These are phyloP conservation scores for Ehretia macrophylla DNA, from an alignment of 257 asterid species.

Conservation along the genomic window DNA sequence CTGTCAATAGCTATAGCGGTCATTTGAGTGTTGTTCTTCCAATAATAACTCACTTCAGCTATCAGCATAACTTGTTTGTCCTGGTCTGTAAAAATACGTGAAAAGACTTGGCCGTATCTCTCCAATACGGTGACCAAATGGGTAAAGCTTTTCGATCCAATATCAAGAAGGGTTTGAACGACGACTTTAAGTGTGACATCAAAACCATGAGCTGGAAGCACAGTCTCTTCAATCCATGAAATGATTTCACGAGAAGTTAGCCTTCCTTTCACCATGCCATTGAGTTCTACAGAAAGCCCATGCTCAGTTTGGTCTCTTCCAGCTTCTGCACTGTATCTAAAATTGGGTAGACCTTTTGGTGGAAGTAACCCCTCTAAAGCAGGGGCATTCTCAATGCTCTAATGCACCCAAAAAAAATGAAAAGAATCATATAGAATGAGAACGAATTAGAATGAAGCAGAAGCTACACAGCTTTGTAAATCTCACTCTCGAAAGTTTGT, in stretches of 20 bases:
- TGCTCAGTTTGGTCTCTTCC: conserved; percentile 57
- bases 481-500: too few species aligned
- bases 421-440: background rate
- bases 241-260: conserved; percentile 56
- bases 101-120: conserved; percentile 88
- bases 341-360: conserved; percentile 70
- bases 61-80: conserved; percentile 85
- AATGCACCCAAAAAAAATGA: conserved; percentile 4
- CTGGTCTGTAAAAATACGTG: conserved; percentile 76
- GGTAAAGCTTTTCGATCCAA: conserved; percentile 96
- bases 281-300: conserved; percentile 71
- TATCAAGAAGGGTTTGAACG: conserved; percentile 81
- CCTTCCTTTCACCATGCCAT: conserved; percentile 78
- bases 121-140: conserved; percentile 95
- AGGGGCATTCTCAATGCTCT: conserved; percentile 97
- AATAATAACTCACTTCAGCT: conserved; percentile 77
- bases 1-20: conserved; percentile 88
- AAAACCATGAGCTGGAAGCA: conserved; percentile 71
- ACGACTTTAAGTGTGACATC: conserved; percentile 74
- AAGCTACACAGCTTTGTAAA: too few species aligned
- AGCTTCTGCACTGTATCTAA: conserved; percentile 64
- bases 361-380: conserved; percentile 96
- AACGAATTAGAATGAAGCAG: background rate
- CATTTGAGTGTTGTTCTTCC: conserved; percentile 91
- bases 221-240: conserved; percentile 74